Conservation (phyloP, 2,329 filamentous ascomycete species). For the Drechslera avenae region DNA sequence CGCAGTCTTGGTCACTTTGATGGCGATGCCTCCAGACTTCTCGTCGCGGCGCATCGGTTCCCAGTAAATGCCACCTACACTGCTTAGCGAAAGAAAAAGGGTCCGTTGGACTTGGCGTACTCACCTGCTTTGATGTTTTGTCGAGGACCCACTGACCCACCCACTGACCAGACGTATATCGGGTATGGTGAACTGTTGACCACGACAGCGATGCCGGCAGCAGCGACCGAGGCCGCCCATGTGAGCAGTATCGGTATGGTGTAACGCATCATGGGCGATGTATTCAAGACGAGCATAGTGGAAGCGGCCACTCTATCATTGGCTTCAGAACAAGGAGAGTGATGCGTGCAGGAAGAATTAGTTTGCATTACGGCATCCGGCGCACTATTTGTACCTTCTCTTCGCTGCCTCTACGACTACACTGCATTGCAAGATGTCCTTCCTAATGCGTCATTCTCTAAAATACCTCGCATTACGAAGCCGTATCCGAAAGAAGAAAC, state of each 20-base stretch:
- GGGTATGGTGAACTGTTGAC: conserved; percentile 26
- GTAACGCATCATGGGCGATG: conserved; percentile 21
- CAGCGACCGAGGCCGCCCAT: conserved; percentile 24
- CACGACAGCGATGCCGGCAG: conserved; percentile 33
- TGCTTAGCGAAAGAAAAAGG: background rate
- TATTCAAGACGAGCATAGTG: background rate
- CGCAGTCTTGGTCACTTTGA: conserved; percentile 32
- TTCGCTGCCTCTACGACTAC: no score
- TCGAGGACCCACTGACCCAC: conserved; percentile 20
- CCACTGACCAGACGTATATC: conserved; percentile 36
- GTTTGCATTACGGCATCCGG: no score
- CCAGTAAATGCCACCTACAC: conserved; percentile 20
- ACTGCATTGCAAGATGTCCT: no score
- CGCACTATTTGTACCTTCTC: no score
- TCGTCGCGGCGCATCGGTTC: conserved; percentile 28
- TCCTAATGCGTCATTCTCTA: no score
- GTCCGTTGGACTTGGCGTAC: background rate
- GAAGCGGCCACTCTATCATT: background rate
- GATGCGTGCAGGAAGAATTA: no score
- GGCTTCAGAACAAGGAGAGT: background rate
- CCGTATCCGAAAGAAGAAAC: background rate
- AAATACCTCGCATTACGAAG: background rate
- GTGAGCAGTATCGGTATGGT: conserved; percentile 16
- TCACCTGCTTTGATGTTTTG: conserved; percentile 23
- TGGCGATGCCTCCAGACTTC: conserved; percentile 31